Percentiles rank a stretch among this genome's conserved stretches.
phyloP scores from a whole-genome alignment of 139 green algal genomes.

The Chlorella sp. region DNA sequence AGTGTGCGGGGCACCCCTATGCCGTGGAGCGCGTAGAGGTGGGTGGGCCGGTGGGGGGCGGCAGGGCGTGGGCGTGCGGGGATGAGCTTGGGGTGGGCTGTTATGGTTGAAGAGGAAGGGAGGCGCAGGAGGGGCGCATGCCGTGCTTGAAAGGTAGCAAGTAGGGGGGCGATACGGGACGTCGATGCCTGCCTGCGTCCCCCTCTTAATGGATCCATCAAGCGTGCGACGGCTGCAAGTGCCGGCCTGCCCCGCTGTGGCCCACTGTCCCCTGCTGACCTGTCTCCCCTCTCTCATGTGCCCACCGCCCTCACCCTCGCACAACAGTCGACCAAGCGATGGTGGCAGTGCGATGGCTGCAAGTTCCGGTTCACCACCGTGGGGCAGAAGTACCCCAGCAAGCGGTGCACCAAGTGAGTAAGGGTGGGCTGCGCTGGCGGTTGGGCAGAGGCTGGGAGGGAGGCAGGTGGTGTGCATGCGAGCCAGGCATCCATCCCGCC shows the following conservation, averaged over 20 bases:
- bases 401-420: slow-evolving; percentile 55
- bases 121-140: not conserved
- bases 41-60: not conserved
- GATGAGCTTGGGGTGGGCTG: not conserved
- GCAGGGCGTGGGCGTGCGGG: not conserved
- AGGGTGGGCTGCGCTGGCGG: not conserved
- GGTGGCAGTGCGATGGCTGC: slow-evolving; percentile 62
- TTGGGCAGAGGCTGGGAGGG: not conserved
- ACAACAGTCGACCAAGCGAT: slow-evolving; percentile 50
- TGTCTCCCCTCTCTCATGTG: not conserved
- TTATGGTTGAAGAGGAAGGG: not conserved
- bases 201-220: too few species aligned
- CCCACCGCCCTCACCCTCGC: not conserved
- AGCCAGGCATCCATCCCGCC: not conserved
- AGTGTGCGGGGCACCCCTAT: slow-evolving; percentile 39
- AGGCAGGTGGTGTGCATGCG: not conserved
- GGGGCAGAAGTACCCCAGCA: slow-evolving; percentile 44
- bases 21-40: slow-evolving; percentile 25
- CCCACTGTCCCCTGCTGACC: not conserved
- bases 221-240: too few species aligned
- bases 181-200: too few species aligned
- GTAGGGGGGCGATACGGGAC: not conserved
- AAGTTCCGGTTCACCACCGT: slow-evolving; percentile 56
- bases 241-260: not conserved
- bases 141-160: too few species aligned